Evolutionary conservation across 345 rosid genomes (phyloP).

Genomic region (Gossypium arboreum): DNA sequence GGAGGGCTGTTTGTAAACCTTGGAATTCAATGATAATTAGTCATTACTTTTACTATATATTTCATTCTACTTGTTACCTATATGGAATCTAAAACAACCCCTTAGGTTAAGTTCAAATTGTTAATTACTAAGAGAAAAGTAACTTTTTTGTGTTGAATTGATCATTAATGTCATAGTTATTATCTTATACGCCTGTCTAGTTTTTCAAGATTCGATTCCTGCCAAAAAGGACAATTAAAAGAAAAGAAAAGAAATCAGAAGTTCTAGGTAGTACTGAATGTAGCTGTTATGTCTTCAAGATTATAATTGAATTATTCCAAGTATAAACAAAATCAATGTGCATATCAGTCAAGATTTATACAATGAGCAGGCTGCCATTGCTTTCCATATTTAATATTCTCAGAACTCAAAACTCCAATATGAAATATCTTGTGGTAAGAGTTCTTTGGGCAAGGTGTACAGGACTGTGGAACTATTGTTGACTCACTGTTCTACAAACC

Average conservation of each 20-base stretch:
- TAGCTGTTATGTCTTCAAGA: background rate
- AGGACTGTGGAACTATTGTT: background rate
- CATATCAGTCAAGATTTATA: background rate
- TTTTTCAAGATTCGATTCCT: background rate
- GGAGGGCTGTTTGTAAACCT: background rate
- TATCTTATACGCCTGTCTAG: background rate
- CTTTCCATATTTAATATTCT: constrained; percentile 2
- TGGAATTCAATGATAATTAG: constrained; percentile 5
- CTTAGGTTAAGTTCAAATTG: background rate
- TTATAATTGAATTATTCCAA: background rate
- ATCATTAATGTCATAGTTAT: background rate
- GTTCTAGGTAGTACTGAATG: background rate
- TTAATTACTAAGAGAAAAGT: background rate
- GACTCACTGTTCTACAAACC: background rate
- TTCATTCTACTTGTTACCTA: background rate
- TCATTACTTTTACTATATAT: background rate
- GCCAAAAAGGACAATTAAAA: background rate
- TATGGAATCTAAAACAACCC: background rate
- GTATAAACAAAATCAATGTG: background rate
- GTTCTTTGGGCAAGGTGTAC: background rate
- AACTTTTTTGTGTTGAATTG: background rate
- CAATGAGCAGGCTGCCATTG: background rate
- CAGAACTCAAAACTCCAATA: background rate
- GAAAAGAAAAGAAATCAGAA: background rate
- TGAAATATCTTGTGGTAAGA: background rate